Evolutionary conservation across 140 eudicot genomes (phyloP), one percentile per base, ranked within the genome.

Genomic region (Bidens hawaiensis): DNA sequence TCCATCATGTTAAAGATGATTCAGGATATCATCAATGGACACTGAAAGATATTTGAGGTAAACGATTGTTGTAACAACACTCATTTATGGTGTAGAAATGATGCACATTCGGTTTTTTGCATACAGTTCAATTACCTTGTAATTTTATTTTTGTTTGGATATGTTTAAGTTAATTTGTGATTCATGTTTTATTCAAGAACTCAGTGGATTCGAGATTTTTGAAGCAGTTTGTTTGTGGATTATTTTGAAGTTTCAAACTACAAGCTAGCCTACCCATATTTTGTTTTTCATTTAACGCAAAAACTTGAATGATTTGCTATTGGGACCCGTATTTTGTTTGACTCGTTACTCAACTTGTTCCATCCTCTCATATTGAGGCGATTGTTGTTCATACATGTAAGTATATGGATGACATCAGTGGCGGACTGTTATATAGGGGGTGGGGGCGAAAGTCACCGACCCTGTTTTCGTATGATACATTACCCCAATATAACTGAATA

Each of bases 81-180:
- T 59, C 38, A 58, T 69, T 69, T 58, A 31, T 58, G 28, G 51
- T 58, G 73, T 23, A 27, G 25, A 68, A 56, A 68, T 68, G 65
- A 36, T 53, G 72, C 42, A 43, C 56, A 24, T 48, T 16, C 28
- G 10, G 68, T 18, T 47, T 47, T 64, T 63, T n/a, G n/a, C 7
- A 18, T 65, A 40, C 73, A 2, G 51, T 31, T 17, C 67, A 58
- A 31, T 69, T 21, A 38, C 51, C 12, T 58, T 58, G 67, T 69
- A 58, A 57, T 69, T 30, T 57, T 56, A 27, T 55, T 55, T 68
- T 27, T 22, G 28, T 68, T 45, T 53, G 42, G 31, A 52, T 16
- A 22, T 41, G 46, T 41, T 56, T 68, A 24, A 56, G n/a, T n/a
- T 57, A 30, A 55, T 54, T 54, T 55, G 23, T 41, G 47, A 64